These are phyloP conservation scores for Ploettnerulaceae sp. DNA, from an alignment of 2,329 filamentous ascomycete genomes.

Conservation along the genomic window DNA sequence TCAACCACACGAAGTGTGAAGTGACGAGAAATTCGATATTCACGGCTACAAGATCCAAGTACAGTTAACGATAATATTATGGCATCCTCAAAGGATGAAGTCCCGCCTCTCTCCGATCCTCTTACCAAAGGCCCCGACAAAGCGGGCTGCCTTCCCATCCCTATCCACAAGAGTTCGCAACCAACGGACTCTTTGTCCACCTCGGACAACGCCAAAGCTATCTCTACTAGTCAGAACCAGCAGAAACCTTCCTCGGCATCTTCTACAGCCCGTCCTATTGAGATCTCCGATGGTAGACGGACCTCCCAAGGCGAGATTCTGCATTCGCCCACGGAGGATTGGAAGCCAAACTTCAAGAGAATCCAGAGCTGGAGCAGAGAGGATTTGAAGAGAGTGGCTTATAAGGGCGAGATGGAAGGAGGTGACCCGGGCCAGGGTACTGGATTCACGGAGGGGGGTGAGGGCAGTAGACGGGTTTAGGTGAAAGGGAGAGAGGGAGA, in stretches of 20 bases:
- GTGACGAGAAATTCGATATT: too few relatives aligned
- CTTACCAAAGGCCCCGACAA: conserved; percentile 1
- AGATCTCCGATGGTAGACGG: conserved; percentile 24
- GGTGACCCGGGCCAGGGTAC: conserved; percentile 7
- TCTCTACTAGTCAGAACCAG: neutral
- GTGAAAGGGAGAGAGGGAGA: neutral
- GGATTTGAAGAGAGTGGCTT: conserved; percentile 28
- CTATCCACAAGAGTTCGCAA: too few relatives aligned
- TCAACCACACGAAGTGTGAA: too few relatives aligned
- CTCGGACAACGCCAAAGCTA: conserved; percentile 1
- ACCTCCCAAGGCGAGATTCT: conserved; percentile 26
- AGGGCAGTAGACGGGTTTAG: conserved; percentile 5
- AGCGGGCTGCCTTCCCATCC: neutral
- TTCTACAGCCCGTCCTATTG: neutral
- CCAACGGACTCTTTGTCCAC: conserved; percentile 1
- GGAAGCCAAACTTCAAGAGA: conserved; percentile 25
- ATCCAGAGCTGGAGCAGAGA: conserved; percentile 29
- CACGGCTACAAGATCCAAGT: too few relatives aligned
- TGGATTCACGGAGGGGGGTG: conserved; percentile 19
- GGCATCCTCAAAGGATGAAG: neutral
- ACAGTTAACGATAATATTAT: too few relatives aligned
- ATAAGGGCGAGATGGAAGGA: conserved; percentile 15
- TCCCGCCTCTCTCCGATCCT: neutral
- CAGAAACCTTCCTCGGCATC: neutral
- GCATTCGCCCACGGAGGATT: conserved; percentile 21